These are phyloP conservation scores for Arxiozyma slooffiae DNA, from an alignment of 1,139 yeast genomes.

Conservation along the genomic window DNA sequence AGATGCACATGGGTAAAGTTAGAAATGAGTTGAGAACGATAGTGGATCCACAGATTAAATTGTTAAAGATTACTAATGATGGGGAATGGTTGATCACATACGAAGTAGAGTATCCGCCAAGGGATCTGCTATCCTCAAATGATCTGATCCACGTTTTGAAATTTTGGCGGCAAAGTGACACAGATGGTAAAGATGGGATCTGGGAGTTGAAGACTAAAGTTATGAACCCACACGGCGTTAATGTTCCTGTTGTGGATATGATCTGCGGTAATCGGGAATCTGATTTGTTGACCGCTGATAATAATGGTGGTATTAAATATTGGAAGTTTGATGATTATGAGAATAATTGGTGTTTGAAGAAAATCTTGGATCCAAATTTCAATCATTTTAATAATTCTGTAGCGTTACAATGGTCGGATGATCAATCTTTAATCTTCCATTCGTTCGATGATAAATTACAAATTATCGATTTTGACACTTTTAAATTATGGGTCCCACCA, in stretches of 20 bases:
- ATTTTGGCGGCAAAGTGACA: slow-evolving; percentile 57
- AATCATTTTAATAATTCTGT: slow-evolving; percentile 36
- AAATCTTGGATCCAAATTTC: slow-evolving; percentile 26
- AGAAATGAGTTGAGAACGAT: slow-evolving; percentile 53
- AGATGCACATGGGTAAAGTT: slow-evolving; percentile 71
- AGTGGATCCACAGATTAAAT: slow-evolving; percentile 59
- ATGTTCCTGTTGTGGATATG: slow-evolving; percentile 46
- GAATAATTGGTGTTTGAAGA: slow-evolving; percentile 31
- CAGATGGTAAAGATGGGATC: slow-evolving; percentile 19
- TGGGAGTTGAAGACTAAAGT: slow-evolving; percentile 81
- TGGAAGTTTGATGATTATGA: slow-evolving; percentile 54
- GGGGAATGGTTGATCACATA: slow-evolving; percentile 90
- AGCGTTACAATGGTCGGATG: slow-evolving; percentile 63
- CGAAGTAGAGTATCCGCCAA: slow-evolving; percentile 63
- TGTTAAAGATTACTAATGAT: slow-evolving; percentile 54
- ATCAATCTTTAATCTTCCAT: slow-evolving; percentile 62
- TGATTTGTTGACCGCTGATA: slow-evolving; percentile 67
- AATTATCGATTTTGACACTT: slow-evolving; percentile 49
- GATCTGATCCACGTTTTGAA: slow-evolving; percentile 67
- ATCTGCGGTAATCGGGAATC: slow-evolving; percentile 40
- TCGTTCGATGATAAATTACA: slow-evolving; percentile 59
- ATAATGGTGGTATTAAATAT: slow-evolving; percentile 70
- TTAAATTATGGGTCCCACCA: slow-evolving; percentile 34
- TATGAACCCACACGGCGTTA: slow-evolving; percentile 73
- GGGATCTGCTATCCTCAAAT: slow-evolving; percentile 54